Evolutionary conservation across 1,284 basidiomycete species (phyloP), one percentile per base, ranked within the genome.

Genomic region (Malassezia dermatis): DNA sequence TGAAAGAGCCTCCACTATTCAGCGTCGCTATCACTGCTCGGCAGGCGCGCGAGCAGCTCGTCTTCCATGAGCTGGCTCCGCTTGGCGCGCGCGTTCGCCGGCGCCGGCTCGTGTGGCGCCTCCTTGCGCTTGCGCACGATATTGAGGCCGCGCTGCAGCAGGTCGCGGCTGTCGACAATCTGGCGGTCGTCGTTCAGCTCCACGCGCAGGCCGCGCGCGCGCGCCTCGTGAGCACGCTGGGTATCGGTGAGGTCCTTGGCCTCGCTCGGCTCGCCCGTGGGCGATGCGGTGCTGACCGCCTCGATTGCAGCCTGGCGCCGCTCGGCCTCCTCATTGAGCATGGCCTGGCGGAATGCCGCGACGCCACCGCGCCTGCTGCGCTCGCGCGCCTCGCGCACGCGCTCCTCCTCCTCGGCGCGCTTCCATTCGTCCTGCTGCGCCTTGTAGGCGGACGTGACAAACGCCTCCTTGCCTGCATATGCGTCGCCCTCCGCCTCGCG

Each of bases 111-210:
- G 5, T 17, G 34, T 8, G 23, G 15, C 19, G 31, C 32, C 19
- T 27, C 55, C 35, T 53, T 58, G 41, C 51, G 51, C 27, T 47
- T 47, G 28, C 43, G 40, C 11, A 43, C n/a, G 23, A 95, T 80
- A 73, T 99, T 99, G 56, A 99, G 79, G 2, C 94, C 94, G 4
- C 89, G 89, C 30, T 84, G 83, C 37, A 98, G 80, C 8, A 99
- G 79, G 41, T 93, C 86, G 52, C 91, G 85, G 71, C 93, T 90
- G 79, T 98, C 93, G 47, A 99, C 86, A 47, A 98, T 88, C 75
- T 94, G 86, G 67, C 90, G 90, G 66, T 96, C 91, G 74, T 98
- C 94, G 76, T 98, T 98, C 47, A 96, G 78, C 75, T 95, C 91
- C 37, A 98, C 85, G n/a, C 84, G 80, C 74, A 87, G 86, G 17